phyloP scores from a whole-genome alignment of 176 grass and related monocot genomes.

The Lolium rigidum region DNA sequence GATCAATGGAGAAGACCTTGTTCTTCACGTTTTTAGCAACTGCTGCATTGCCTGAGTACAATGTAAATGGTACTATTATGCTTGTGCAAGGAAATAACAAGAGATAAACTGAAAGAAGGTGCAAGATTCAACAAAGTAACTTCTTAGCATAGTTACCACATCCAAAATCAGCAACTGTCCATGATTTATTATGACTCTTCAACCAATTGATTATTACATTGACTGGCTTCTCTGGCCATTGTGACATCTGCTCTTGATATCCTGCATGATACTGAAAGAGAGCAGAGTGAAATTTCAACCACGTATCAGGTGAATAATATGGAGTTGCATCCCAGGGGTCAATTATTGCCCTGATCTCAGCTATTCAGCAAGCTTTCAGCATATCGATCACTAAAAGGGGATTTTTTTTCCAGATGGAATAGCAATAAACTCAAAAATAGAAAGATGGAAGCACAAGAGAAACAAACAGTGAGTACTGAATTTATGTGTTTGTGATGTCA shows the following conservation, averaged over 20 bases:
- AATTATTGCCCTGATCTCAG: constrained; percentile 15
- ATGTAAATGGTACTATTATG: constrained; percentile 27
- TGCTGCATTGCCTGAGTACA: constrained; percentile 64
- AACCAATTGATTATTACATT: constrained; percentile 90
- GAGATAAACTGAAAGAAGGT: constrained; percentile 4
- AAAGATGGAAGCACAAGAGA: background rate
- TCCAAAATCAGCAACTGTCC: constrained; percentile 96
- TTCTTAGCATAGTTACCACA: constrained; percentile 67
- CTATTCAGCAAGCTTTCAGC: background rate
- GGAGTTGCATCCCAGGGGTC: background rate
- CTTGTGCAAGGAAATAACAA: constrained; percentile 31
- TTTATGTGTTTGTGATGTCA: constrained; percentile 9
- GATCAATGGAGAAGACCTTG: constrained; percentile 96
- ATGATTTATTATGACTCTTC: constrained; percentile 68
- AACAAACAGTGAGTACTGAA: constrained; percentile 2
- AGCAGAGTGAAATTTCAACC: constrained; percentile 40
- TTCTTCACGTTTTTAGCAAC: constrained; percentile 94
- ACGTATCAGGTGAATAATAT: constrained; percentile 23
- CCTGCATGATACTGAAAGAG: constrained; percentile 94
- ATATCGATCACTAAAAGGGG: constrained; percentile 2
- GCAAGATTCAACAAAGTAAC: constrained; percentile 5
- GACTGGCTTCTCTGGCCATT: constrained; percentile 91
- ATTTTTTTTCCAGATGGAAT: background rate
- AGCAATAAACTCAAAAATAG: background rate
- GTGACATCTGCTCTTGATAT: constrained; percentile 93